Evolutionary conservation across 768 basidiomycete genomes (phyloP), one percentile per base, ranked within the genome.

Genomic region (Mycena olivaceomarginata): DNA sequence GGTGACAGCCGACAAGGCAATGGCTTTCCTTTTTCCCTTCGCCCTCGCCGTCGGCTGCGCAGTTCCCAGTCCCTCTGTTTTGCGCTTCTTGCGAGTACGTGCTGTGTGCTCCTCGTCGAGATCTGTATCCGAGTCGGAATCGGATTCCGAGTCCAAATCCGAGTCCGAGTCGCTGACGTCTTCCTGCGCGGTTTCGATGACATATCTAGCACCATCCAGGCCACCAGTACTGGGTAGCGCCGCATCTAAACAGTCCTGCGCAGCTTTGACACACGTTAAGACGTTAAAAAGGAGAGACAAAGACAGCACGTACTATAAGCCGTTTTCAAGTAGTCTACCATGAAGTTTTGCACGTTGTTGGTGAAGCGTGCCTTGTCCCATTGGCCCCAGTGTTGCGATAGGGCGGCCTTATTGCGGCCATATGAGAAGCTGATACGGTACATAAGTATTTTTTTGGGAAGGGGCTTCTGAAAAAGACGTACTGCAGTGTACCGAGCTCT

Each of bases 401-500:
- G 31, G 31, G 51, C 51, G 3, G 43, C 66, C 5, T 51, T 10
- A 12, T 57, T 56, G 5, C 56, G 64, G 9, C 72, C 72, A 8
- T 43, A 57, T 0, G 64, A 65, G 7, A 73, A 39, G 20, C 72
- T 73, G 25, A 62, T 2, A 11, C 22, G n/a, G 41, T 57, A 10
- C 31, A 9, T 51, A 13, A 48, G 18, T 9, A 53, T 2, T 18
- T 37, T 11, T 12, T 5, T 48, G n/a, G 10, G 4, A 67, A 37
- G 5, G n/a, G 63, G 22, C 5, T 7, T 11, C 56, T 2, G n/a
- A n/a, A 16, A 8, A 13, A 25, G 1, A 15, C 72, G 18, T 56
- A 73, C 76, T 68, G 57, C 0, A 64, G 16, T 1, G 71, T 73
- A 0, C 72, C 9, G 1, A 73, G 40, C 11, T 77, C 71, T 16